Evolutionary conservation across 768 basidiomycete species (phyloP).

Genomic region (Termitomyces sp.): DNA sequence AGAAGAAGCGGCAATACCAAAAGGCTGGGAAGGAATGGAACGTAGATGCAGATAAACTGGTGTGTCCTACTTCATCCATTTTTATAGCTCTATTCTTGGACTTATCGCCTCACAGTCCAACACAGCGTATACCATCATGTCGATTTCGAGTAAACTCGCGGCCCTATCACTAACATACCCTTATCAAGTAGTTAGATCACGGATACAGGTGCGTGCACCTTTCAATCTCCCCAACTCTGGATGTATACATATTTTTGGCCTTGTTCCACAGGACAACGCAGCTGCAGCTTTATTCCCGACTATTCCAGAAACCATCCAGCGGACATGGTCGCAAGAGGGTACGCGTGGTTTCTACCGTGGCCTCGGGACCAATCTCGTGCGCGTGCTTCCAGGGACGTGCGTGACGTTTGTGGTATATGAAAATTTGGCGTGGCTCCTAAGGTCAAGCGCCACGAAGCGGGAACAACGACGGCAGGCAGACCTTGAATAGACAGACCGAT

Average conservation of each 20-base stretch:
- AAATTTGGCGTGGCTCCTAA: slow-evolving; percentile 80
- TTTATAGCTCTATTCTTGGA: neutral
- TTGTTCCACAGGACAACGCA: slow-evolving; percentile 55
- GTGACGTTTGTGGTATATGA: slow-evolving; percentile 98
- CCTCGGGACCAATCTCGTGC: slow-evolving; percentile 87
- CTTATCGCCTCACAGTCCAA: slow-evolving; percentile 61
- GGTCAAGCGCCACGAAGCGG: slow-evolving; percentile 58
- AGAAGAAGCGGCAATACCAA: slow-evolving; percentile 62
- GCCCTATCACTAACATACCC: slow-evolving; percentile 90
- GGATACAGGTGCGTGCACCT: slow-evolving; percentile 69
- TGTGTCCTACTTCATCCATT: slow-evolving; percentile 34
- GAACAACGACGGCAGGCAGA: slow-evolving; percentile 24
- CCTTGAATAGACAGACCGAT: neutral
- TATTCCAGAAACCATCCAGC: slow-evolving; percentile 75
- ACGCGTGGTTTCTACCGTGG: slow-evolving; percentile 90
- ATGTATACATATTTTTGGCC: neutral
- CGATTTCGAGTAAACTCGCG: slow-evolving; percentile 82
- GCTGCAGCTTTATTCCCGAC: slow-evolving; percentile 70
- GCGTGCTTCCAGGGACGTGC: slow-evolving; percentile 95
- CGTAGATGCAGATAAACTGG: slow-evolving; percentile 80
- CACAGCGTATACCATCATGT: slow-evolving; percentile 87
- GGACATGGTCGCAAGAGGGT: slow-evolving; percentile 82
- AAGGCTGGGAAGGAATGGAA: slow-evolving; percentile 63
- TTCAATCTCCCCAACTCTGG: neutral
- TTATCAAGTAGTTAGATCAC: slow-evolving; percentile 93